phyloP scores from a whole-genome alignment of 805 yeast genomes.

The Cyberlindnera amylophila region DNA sequence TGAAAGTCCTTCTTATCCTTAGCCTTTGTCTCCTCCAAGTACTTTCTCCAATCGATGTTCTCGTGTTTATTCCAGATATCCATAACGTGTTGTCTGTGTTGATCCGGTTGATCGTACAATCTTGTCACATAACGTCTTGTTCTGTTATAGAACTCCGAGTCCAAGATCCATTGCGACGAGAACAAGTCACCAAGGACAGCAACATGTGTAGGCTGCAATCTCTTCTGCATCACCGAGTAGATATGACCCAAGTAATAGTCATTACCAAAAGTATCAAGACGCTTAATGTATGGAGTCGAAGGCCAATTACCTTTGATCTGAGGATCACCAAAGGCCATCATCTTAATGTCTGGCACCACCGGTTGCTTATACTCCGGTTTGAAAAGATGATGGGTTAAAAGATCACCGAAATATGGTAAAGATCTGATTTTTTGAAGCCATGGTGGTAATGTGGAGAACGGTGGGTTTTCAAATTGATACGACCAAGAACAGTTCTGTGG shows the following conservation, averaged over 20 bases:
- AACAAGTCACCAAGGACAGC: conserved; percentile 91
- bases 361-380: conserved; percentile 15
- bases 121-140: conserved; percentile 72
- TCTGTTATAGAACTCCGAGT: conserved; percentile 78
- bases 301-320: conserved; percentile 90
- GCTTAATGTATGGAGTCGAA: conserved; percentile 62
- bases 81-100: conserved; percentile 45
- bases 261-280: conserved; percentile 85
- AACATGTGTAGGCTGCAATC: conserved; percentile 73
- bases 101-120: conserved; percentile 55
- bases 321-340: conserved; percentile 92
- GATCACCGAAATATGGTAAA: conserved; percentile 23
- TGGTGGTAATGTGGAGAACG: conserved; percentile 7
- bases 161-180: conserved; percentile 92
- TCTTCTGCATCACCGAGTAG: conserved; percentile 55
- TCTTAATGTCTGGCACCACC: conserved; percentile 42
- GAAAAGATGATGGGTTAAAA: conserved; percentile 28
- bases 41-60: conserved; percentile 50
- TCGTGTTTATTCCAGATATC: conserved; percentile 47
- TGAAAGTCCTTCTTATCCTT: conserved; percentile 33
- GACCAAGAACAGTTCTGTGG: conserved; percentile 61
- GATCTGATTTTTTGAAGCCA: conserved; percentile 12
- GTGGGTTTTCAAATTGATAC: conserved; percentile 19
- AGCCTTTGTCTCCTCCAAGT: conserved; percentile 34
- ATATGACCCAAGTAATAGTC: conserved; percentile 88